phyloP scores from a whole-genome alignment of 148 eudicot genomes.

The Pharnaceum exiguum region DNA sequence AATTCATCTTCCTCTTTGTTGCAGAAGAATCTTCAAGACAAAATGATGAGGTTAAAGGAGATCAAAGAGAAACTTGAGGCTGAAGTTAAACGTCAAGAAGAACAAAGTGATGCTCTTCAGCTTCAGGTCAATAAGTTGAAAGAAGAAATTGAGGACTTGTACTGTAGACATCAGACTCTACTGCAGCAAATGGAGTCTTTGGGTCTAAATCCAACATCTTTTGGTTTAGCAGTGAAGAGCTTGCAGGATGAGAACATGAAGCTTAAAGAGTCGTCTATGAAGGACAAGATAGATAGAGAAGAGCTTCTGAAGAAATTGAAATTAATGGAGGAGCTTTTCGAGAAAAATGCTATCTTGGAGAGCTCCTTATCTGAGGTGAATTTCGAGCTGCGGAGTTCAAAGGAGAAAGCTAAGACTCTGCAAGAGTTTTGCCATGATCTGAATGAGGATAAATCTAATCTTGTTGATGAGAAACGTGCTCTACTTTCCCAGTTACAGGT shows the following conservation, averaged over 20 bases:
- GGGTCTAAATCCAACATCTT: conserved; percentile 58
- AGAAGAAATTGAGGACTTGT: conserved; percentile 58
- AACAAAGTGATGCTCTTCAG: conserved; percentile 48
- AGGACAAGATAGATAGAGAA: conserved; percentile 49
- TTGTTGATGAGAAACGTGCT: conserved; percentile 63
- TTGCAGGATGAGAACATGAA: conserved; percentile 66
- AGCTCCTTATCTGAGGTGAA: conserved; percentile 44
- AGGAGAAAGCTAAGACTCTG: conserved; percentile 41
- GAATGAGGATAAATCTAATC: conserved; percentile 54
- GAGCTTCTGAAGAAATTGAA: conserved; percentile 43
- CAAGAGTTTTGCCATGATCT: conserved; percentile 47
- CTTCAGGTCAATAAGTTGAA: conserved; percentile 50
- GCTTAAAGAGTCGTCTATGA: conserved; percentile 44
- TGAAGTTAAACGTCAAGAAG: conserved; percentile 56
- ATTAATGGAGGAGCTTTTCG: conserved; percentile 47
- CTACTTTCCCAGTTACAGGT: conserved; percentile 70
- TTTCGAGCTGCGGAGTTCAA: conserved; percentile 47
- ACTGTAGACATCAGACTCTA: conserved; percentile 48
- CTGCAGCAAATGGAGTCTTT: conserved; percentile 48
- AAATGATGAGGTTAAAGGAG: conserved; percentile 45
- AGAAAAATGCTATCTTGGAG: conserved; percentile 35
- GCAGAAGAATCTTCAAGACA: conserved; percentile 46
- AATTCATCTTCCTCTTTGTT: conserved; percentile 38
- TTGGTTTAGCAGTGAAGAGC: conserved; percentile 41
- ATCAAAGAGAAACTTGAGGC: conserved; percentile 77